phyloP scores from a whole-genome alignment of 345 rosid genomes.

The Melastoma malabathricum region DNA sequence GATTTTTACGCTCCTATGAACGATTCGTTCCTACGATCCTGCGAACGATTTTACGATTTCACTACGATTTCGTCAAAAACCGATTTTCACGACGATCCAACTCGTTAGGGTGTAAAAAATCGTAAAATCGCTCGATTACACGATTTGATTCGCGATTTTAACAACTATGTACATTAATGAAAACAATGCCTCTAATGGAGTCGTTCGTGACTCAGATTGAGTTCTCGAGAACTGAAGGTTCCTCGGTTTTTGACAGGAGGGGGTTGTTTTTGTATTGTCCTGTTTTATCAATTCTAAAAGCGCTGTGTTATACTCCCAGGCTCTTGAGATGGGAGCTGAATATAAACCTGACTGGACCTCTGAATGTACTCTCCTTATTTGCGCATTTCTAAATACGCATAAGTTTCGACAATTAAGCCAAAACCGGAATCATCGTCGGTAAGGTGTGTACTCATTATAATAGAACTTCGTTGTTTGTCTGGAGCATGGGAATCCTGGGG shows the following conservation, averaged over 20 bases:
- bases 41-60: no score
- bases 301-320: conserved; percentile 59
- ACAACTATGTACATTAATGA: no score
- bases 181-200: no score
- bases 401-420: conserved; percentile 80
- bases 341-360: conserved; percentile 75
- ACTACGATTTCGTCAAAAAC: no score
- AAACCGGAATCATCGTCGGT: conserved; percentile 60
- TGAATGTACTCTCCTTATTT: conserved; percentile 62
- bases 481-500: not conserved
- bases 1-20: no score
- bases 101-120: no score
- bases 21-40: no score
- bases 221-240: conserved; percentile 7
- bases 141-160: no score
- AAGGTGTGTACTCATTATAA: conserved; percentile 30
- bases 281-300: conserved; percentile 91
- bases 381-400: conserved; percentile 82
- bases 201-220: not conserved
- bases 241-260: conserved; percentile 46
- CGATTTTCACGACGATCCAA: no score
- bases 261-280: conserved; percentile 70
- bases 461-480: not conserved
- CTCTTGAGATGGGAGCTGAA: conserved; percentile 78
- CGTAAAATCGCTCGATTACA: no score